Base-by-base conservation (phyloP, 176 grass and related monocot species). In the Carex pumila region DNA sequence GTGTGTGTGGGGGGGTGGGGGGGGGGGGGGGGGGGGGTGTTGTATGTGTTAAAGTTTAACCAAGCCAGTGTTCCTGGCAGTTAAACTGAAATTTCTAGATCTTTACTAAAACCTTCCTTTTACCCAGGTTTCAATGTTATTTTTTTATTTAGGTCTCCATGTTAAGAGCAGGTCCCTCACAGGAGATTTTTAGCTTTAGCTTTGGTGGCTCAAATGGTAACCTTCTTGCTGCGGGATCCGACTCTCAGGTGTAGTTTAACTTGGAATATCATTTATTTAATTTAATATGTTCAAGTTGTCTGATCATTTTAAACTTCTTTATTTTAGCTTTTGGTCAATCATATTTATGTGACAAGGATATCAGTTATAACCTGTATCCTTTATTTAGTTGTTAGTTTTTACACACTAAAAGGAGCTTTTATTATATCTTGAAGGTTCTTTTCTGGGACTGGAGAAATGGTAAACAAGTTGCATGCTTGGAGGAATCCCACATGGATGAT, bases 371-470 rank as follows among this genome's bases (percentile, higher is more conserved):
- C 47, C 15, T 25, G 21, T 54, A 8, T 30, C 21, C 12, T 12
- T 75, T 25, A 54, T 75, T 76, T 21, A 21, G 70, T 73, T 50
- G 10, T 45, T 41, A 50, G n/a, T 73, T 73, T 19, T n/a, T 22
- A 22, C 41, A 29, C 3, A 50, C 45, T 5, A 73, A 73, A 73
- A 29, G 9, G 2, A 4, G 9, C 14, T 65, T 18, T 67, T 67
- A 9, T 80, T 64, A 29, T 83, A 80, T 17, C 30, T 81, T 89
- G 11, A 79, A 98, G 92, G 87, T 98, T 88, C 80, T 90, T 22
- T 88, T 98, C 55, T 98, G 92, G 95, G 95, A 98, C 84, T 94
- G 92, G 95, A 95, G 92, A 90, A 95, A 82, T 89, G 89, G 86
- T 83, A 98, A 93, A 80, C 92, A 90, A 71, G 52, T 93, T 79